A percentile compares a stretch with the other conserved stretches of the same genome.
These are phyloP conservation scores for Tuber aestivum DNA, from an alignment of 495 filamentous ascomycete genomes.

Conservation along the genomic window DNA sequence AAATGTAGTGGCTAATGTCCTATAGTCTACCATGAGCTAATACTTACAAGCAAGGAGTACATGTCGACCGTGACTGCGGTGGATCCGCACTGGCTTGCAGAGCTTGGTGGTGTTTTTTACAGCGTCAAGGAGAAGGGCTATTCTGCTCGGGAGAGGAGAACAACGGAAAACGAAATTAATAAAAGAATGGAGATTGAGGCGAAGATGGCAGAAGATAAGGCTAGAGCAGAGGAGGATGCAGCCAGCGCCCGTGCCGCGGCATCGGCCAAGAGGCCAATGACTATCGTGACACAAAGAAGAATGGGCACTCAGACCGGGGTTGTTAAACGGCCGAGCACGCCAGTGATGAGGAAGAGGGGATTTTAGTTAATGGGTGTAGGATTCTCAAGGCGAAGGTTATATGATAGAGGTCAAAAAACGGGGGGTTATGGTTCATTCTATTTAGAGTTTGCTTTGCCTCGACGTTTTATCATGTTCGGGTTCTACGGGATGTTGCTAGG, in stretches of 20 bases:
- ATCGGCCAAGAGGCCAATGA: slow-evolving; percentile 26
- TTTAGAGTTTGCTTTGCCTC: background rate
- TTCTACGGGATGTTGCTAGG: background rate
- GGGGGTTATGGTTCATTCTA: background rate
- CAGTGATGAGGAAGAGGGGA: slow-evolving; percentile 37
- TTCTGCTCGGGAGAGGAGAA: slow-evolving; percentile 76
- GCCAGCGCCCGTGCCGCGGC: slow-evolving; percentile 50
- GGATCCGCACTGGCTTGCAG: slow-evolving; percentile 96
- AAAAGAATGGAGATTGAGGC: slow-evolving; percentile 91
- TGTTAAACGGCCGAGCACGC: slow-evolving; percentile 40
- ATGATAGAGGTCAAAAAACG: background rate
- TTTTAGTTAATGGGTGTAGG: slow-evolving; percentile 14
- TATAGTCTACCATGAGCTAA: slow-evolving; percentile 88
- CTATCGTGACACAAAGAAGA: slow-evolving; percentile 30
- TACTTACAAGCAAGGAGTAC: slow-evolving; percentile 94
- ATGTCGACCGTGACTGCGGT: slow-evolving; percentile 97
- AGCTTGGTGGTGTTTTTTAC: slow-evolving; percentile 98
- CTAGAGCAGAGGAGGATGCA: slow-evolving; percentile 58
- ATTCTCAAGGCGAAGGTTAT: background rate
- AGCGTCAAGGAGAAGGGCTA: slow-evolving; percentile 97
- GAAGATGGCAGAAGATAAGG: slow-evolving; percentile 84
- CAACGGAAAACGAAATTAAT: slow-evolving; percentile 92
- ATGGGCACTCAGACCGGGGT: slow-evolving; percentile 33
- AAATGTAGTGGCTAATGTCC: background rate
- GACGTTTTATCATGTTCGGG: background rate